Conservation (phyloP, 805 yeast species). For the Zygotorulaspora florentina region DNA sequence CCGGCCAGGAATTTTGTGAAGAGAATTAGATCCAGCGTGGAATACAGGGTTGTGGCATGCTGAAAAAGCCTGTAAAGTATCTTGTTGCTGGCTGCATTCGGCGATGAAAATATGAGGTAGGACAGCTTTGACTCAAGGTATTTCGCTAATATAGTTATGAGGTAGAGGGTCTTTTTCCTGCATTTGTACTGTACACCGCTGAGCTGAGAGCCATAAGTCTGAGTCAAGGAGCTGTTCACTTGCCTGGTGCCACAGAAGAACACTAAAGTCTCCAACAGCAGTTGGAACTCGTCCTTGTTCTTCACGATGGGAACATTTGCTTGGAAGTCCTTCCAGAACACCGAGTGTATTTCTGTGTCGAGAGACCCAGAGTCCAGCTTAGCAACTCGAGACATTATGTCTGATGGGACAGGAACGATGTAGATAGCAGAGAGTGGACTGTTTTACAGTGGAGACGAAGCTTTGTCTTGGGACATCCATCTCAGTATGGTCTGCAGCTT, state of each 20-base stretch:
- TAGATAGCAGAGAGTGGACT: too few relatives aligned
- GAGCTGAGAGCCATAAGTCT: constrained; percentile 18
- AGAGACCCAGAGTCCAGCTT: constrained; percentile 23
- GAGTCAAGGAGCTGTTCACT: background rate
- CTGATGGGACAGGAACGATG: too few relatives aligned
- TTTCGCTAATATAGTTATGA: constrained; percentile 14
- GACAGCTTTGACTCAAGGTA: constrained; percentile 17
- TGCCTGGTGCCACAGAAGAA: constrained; percentile 19
- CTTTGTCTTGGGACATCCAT: too few relatives aligned
- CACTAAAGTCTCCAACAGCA: constrained; percentile 20
- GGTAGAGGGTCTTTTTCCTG: constrained; percentile 14
- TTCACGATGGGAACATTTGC: constrained; percentile 4
- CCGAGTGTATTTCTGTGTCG: constrained; percentile 18
- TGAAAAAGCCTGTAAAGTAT: background rate
- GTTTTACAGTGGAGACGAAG: too few relatives aligned
- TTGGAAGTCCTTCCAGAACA: constrained; percentile 18
- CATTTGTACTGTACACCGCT: constrained; percentile 18
- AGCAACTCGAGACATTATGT: constrained; percentile 18
- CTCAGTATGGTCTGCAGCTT: too few relatives aligned
- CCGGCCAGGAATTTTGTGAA: constrained; percentile 4
- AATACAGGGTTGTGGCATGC: constrained; percentile 2
- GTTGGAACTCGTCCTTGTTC: constrained; percentile 18
- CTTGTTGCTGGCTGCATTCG: background rate
- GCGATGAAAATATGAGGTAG: constrained; percentile 8
- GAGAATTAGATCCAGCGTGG: constrained; percentile 8